Evolutionary conservation across 345 rosid genomes (phyloP).

Genomic region (Cardiospermum halicacabum): DNA sequence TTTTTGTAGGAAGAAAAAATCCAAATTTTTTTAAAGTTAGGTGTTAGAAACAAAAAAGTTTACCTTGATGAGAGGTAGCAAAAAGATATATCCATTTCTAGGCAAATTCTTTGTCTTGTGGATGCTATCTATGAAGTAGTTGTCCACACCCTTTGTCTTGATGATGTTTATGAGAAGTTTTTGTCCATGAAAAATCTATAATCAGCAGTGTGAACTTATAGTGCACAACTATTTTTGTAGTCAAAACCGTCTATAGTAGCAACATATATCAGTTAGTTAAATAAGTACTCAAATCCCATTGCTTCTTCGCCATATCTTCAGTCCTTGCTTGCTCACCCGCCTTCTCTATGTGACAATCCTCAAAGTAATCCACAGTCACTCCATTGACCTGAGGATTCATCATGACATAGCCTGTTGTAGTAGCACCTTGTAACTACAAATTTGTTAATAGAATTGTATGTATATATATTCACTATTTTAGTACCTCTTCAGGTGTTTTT

Average conservation of each 20-base stretch:
- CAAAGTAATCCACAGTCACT: constrained; percentile 42
- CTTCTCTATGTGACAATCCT: constrained; percentile 32
- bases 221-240: no score
- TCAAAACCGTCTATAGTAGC: no score
- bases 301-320: constrained; percentile 39
- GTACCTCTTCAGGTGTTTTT: background rate
- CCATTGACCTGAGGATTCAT: constrained; percentile 53
- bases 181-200: no score
- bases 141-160: no score
- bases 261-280: constrained; percentile 19
- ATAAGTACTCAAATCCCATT: constrained; percentile 58
- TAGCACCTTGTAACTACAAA: constrained; percentile 24
- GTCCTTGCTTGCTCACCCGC: constrained; percentile 25
- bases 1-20: background rate
- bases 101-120: no score
- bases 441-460: no score
- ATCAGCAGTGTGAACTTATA: no score
- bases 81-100: no score
- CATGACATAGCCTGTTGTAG: constrained; percentile 57
- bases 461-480: no score
- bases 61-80: no score
- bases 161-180: no score
- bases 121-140: no score
- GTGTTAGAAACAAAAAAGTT: background rate
- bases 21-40: background rate